Conservation (phyloP, 2,329 filamentous ascomycete species). For the Paecilomyces sp. region DNA sequence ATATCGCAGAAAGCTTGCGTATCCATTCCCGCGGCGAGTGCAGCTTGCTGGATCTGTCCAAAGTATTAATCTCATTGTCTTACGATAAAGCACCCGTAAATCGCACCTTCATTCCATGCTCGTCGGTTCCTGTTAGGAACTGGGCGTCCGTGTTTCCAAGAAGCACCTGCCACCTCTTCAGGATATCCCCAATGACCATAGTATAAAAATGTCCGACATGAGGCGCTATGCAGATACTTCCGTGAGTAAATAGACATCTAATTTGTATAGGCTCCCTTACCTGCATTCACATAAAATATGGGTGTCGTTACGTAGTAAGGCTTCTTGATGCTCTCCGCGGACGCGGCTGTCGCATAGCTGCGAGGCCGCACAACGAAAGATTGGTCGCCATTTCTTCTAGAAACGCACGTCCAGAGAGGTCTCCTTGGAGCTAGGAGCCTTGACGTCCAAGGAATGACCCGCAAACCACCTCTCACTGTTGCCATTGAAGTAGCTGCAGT, state of each 20-base stretch:
- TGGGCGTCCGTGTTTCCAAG: slow-evolving; percentile 60
- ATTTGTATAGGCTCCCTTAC: slow-evolving; percentile 39
- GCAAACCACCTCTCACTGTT: slow-evolving; percentile 19
- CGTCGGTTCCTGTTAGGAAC: slow-evolving; percentile 87
- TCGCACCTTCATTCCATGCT: slow-evolving; percentile 82
- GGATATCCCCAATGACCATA: slow-evolving; percentile 81
- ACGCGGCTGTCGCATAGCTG: slow-evolving; percentile 21
- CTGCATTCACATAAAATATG: slow-evolving; percentile 98
- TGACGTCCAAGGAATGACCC: slow-evolving; percentile 23
- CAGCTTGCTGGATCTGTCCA: slow-evolving; percentile 69
- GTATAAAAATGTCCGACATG: slow-evolving; percentile 94
- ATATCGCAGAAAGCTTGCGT: slow-evolving; percentile 84
- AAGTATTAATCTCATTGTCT: slow-evolving; percentile 10
- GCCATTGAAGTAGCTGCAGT: slow-evolving; percentile 15
- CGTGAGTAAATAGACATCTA: neutral
- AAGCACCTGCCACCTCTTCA: slow-evolving; percentile 85
- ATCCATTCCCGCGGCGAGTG: slow-evolving; percentile 59
- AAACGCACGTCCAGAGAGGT: slow-evolving; percentile 22
- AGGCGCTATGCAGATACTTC: slow-evolving; percentile 55
- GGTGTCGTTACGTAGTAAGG: slow-evolving; percentile 94
- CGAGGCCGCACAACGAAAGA: slow-evolving; percentile 14
- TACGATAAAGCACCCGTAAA: neutral
- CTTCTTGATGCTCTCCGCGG: slow-evolving; percentile 45
- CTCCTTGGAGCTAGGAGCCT: slow-evolving; percentile 14
- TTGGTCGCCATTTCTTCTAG: slow-evolving; percentile 17